A percentile compares a stretch with the other conserved stretches of the same genome.
phyloP scores from a whole-genome alignment of 2,329 filamentous ascomycete species.

The Paracoccidioides brasiliensis region DNA sequence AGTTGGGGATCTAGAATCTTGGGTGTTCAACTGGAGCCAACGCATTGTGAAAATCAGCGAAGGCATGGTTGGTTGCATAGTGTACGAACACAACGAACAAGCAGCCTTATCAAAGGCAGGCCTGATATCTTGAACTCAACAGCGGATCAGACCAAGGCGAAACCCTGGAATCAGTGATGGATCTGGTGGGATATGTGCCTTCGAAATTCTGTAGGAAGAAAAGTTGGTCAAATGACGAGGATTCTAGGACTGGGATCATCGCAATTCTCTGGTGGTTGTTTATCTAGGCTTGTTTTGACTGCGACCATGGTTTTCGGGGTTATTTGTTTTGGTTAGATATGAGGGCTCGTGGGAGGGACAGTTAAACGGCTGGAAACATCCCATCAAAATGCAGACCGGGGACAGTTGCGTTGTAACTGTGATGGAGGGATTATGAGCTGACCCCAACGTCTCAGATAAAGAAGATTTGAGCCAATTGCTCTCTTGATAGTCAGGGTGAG shows the following conservation, averaged over 20 bases:
- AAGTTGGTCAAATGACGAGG: neutral
- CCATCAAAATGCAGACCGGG: neutral
- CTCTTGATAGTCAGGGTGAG: neutral
- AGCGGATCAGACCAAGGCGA: neutral
- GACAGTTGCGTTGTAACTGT: neutral
- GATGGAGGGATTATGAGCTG: neutral
- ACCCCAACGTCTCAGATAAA: neutral
- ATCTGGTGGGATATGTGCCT: neutral
- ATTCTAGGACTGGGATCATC: neutral
- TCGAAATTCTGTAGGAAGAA: neutral
- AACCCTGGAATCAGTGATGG: neutral
- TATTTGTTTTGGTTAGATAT: neutral
- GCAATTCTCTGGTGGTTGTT: neutral
- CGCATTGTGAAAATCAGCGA: conserved; percentile 7
- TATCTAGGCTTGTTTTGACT: neutral
- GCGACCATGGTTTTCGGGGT: neutral
- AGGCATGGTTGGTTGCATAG: conserved; percentile 8
- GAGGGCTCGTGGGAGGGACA: neutral
- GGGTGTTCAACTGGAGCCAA: conserved; percentile 10
- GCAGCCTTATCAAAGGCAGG: conserved; percentile 6
- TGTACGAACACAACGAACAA: neutral
- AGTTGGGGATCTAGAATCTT: conserved; percentile 2
- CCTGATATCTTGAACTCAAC: conserved; percentile 3
- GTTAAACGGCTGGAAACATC: neutral
- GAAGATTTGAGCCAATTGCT: neutral